Evolutionary conservation across 2,329 filamentous ascomycete species (phyloP), one percentile per base, ranked within the genome.

Genomic region (Xylariaceae sp.): DNA sequence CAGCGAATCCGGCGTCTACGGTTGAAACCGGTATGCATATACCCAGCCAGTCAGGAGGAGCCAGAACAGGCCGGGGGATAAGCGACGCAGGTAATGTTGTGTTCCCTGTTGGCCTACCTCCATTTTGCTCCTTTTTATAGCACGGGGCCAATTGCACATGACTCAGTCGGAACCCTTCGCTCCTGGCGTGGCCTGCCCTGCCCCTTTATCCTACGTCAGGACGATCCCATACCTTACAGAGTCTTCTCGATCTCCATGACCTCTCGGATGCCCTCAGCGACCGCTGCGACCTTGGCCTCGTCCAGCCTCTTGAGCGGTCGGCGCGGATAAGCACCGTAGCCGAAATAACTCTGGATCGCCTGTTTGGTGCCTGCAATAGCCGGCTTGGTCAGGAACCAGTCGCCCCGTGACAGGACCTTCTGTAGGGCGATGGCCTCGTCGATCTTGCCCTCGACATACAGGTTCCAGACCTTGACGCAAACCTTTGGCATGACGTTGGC

Each of bases 351-450:
- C 68, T 92, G 80, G 52, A 94, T 81, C 9, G 83, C 85, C 50
- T 76, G 78, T 72, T 94, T 94, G 15, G 88, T 92, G n/a, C 85
- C 87, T 1, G 87, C 82, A 53, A 92, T 88, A 31, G 85, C 85
- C 0, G 83, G 73, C 67, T 88, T 88, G 46, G 87, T 92, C 38
- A 90, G 68, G 30, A 82, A 79, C 86, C 86, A 94, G 63, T 94
- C 87, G 21, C 82, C 82, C 57, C 79, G 80, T 54, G 82, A 81
- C 46, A 94, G 74, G n/a, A 82, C 64, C 62, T 83, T 85, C 60
- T 94, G 88, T 55, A 89, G 66, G 49, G 73, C 76, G 51, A 82
- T 74, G 5, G 87, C 83, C 67, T 94, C 85, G 26, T 85, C 80
- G 40, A 72, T 74, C 66, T 86, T 83, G 30, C 85, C 87, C 53